Conservation (phyloP, 2,329 filamentous ascomycete genomes). For the Pseudogymnoascus pannorum region DNA sequence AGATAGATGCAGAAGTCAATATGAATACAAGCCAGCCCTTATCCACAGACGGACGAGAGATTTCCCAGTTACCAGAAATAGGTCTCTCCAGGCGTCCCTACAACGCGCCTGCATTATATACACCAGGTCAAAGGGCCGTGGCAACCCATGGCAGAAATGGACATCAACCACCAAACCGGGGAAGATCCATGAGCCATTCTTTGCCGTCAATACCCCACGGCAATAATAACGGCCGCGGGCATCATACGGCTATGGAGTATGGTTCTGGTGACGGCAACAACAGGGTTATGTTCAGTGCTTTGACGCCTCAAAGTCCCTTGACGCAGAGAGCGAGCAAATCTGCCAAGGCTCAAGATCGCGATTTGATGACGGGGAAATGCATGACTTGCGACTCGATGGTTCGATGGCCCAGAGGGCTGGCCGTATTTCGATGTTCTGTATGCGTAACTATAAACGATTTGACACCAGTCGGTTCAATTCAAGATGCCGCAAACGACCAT, state of each 20-base stretch:
- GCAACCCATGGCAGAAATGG: neutral
- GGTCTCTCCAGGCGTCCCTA: neutral
- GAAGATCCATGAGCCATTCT: constrained; percentile 66
- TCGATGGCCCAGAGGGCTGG: constrained; percentile 67
- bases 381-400: constrained; percentile 80
- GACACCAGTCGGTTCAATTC: constrained; percentile 31
- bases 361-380: constrained; percentile 65
- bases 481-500: neutral
- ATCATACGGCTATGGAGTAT: constrained; percentile 33
- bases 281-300: constrained; percentile 18
- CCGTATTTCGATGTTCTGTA: constrained; percentile 73
- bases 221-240: constrained; percentile 45
- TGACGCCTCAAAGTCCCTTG: constrained; percentile 14
- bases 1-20: neutral
- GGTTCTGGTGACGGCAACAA: constrained; percentile 41
- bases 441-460: constrained; percentile 83
- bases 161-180: constrained; percentile 19
- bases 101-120: neutral
- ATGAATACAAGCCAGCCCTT: neutral
- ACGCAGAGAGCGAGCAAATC: constrained; percentile 25
- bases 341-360: constrained; percentile 39
- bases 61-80: neutral
- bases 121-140: neutral
- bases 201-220: constrained; percentile 64
- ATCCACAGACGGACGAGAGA: neutral